phyloP scores from a whole-genome alignment of 129 eudicot genomes.

The Gnaphalium uliginosum region DNA sequence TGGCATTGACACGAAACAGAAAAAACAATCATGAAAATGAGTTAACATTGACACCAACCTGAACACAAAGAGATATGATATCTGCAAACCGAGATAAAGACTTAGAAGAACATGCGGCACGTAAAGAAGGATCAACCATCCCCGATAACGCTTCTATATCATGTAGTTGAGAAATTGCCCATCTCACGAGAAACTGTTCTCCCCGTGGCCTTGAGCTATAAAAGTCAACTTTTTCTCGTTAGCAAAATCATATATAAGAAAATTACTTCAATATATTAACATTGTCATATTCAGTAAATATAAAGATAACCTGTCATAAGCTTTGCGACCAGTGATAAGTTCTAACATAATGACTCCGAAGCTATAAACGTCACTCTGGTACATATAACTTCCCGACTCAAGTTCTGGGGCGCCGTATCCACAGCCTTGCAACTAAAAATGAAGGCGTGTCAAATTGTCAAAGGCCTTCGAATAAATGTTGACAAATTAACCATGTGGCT shows the following conservation, averaged over 20 bases:
- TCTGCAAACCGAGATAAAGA: conserved; percentile 92
- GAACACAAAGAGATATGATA: conserved; percentile 85
- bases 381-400: conserved; percentile 78
- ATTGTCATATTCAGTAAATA: not conserved
- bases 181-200: conserved; percentile 83
- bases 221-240: not conserved
- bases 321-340: conserved; percentile 77
- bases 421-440: conserved; percentile 54
- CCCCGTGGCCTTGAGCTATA: conserved; percentile 78
- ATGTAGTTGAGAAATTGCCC: conserved; percentile 85
- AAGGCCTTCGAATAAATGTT: not conserved
- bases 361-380: conserved; percentile 90
- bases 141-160: conserved; percentile 86
- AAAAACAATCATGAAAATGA: not conserved
- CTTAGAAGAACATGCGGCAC: conserved; percentile 67
- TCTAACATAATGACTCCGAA: conserved; percentile 95
- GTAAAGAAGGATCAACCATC: conserved; percentile 86
- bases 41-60: conserved; percentile 45
- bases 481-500: not conserved
- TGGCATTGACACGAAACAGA: not conserved
- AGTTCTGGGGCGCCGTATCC: conserved; percentile 98
- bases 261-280: not conserved
- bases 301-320: conserved; percentile 73
- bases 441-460: conserved; percentile 18
- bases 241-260: not conserved